A percentile compares a stretch with the other conserved stretches of the same genome.
Evolutionary conservation across 257 asterid species (phyloP).

Genomic region (Jasminum sambac): DNA sequence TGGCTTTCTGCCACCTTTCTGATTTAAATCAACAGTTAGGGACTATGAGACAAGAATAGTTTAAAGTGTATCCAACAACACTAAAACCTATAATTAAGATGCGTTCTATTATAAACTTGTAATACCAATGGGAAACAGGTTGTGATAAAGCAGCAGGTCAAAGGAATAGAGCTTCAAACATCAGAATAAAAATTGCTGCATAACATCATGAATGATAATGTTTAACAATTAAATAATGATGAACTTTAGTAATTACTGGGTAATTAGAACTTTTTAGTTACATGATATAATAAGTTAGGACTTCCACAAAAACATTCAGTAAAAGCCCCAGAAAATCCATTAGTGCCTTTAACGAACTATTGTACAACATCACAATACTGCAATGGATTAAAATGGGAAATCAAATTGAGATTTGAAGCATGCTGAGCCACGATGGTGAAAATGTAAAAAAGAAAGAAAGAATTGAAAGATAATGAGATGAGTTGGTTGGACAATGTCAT

Average conservation of each 20-base stretch:
- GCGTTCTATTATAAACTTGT: slow-evolving; percentile 8
- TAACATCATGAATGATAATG: slow-evolving; percentile 8
- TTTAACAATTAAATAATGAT: slow-evolving; percentile 1
- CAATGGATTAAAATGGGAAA: slow-evolving; percentile 19
- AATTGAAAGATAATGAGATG: slow-evolving; percentile 4
- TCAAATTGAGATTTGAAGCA: slow-evolving; percentile 1
- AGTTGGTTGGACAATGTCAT: slow-evolving; percentile 5
- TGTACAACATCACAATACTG: slow-evolving; percentile 92
- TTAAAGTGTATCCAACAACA: neutral
- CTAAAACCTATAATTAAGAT: neutral
- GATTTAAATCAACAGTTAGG: slow-evolving; percentile 37
- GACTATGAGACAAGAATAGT: slow-evolving; percentile 14
- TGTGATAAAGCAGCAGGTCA: too few species aligned
- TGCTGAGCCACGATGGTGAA: neutral
- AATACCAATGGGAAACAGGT: neutral
- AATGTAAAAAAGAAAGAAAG: neutral
- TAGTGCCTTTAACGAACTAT: slow-evolving; percentile 93
- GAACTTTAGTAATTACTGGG: neutral
- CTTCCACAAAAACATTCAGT: slow-evolving; percentile 98
- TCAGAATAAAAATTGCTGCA: neutral
- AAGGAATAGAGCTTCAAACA: neutral
- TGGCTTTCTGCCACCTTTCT: slow-evolving; percentile 97
- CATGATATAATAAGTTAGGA: slow-evolving; percentile 94
- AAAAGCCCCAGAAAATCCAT: slow-evolving; percentile 95
- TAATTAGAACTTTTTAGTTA: slow-evolving; percentile 26